phyloP scores from a whole-genome alignment of 768 basidiomycete genomes.

The Tremella yokohamensis region DNA sequence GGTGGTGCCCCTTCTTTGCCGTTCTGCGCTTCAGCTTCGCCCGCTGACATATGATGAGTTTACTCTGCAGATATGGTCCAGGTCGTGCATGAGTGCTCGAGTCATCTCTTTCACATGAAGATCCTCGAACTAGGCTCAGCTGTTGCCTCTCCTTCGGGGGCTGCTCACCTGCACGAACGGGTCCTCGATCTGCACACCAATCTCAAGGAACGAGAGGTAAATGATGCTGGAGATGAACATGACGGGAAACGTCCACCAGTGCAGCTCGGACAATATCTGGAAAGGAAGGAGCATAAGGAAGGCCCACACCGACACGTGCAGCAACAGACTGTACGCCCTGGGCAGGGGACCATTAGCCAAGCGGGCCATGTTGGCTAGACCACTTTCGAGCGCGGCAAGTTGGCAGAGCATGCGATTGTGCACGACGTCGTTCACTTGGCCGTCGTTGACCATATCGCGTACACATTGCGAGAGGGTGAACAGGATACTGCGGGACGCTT shows the following conservation, averaged over 20 bases:
- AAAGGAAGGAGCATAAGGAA: constrained; percentile 75
- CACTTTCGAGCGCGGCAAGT: background rate
- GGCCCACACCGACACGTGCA: constrained; percentile 36
- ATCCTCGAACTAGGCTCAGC: background rate
- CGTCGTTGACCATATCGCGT: background rate
- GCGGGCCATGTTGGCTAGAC: background rate
- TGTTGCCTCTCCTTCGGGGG: too few species aligned
- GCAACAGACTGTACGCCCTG: constrained; percentile 44
- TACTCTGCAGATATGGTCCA: constrained; percentile 2
- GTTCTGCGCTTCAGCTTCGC: too few species aligned
- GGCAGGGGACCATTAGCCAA: constrained; percentile 33
- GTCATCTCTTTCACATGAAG: background rate
- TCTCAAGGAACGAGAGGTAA: constrained; percentile 69
- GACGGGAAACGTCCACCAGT: constrained; percentile 65
- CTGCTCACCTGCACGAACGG: constrained; percentile 21
- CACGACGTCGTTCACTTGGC: constrained; percentile 1
- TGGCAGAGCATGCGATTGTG: background rate
- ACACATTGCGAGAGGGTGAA: constrained; percentile 1
- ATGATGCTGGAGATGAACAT: constrained; percentile 66
- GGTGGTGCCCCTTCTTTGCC: too few species aligned
- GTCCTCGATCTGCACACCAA: constrained; percentile 51
- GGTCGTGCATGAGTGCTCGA: background rate
- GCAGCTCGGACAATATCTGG: constrained; percentile 64
- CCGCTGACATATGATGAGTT: background rate
- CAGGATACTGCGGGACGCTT: background rate